phyloP scores from a whole-genome alignment of 23 red algal species.

The Agarophyton chilense region DNA sequence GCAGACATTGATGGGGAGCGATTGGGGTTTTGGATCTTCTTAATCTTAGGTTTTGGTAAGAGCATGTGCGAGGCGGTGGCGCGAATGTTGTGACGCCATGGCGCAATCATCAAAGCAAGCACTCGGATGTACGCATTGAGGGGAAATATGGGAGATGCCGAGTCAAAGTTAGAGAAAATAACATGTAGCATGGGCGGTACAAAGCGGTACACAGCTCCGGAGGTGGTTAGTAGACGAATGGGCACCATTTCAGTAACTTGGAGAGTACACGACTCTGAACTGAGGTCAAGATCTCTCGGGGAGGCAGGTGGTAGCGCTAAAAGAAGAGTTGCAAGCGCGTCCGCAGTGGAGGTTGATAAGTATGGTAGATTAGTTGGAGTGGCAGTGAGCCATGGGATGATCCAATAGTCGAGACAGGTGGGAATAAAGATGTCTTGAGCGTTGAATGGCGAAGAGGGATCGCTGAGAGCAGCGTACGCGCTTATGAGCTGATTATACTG shows the following conservation, averaged over 20 bases:
- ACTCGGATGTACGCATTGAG: constrained; percentile 40
- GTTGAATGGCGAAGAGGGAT: background rate
- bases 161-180: constrained; percentile 24
- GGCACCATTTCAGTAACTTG: background rate
- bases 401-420: constrained; percentile 36
- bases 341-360: constrained; percentile 31
- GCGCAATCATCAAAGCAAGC: constrained; percentile 40
- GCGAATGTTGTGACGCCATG: constrained; percentile 18
- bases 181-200: background rate
- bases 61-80: background rate
- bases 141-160: constrained; percentile 2
- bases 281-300: constrained; percentile 17
- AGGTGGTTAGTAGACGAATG: background rate
- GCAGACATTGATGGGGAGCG: constrained; percentile 9
- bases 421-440: constrained; percentile 31
- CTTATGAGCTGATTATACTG: constrained; percentile 54
- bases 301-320: constrained; percentile 13
- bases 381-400: constrained; percentile 31
- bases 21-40: background rate
- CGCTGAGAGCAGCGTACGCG: constrained; percentile 14
- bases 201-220: constrained; percentile 19
- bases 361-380: background rate
- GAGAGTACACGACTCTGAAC: background rate
- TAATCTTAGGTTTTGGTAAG: constrained; percentile 16
- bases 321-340: constrained; percentile 31